These are phyloP conservation scores for Rhodotorula taiwanensis DNA, from an alignment of 768 basidiomycete genomes.

Conservation along the genomic window DNA sequence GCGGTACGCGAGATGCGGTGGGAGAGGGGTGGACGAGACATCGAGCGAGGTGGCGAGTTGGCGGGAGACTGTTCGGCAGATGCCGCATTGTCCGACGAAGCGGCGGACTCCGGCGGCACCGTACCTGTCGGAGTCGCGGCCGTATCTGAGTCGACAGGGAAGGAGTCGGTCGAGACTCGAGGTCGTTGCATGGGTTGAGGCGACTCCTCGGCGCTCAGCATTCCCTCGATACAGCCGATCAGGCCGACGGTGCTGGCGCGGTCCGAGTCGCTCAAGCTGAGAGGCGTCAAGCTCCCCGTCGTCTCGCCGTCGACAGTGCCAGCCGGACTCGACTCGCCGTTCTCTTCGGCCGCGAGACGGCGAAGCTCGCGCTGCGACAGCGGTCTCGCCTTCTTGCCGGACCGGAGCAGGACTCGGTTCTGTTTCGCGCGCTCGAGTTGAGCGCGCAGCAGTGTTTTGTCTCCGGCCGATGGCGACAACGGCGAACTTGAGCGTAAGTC, in stretches of 20 bases:
- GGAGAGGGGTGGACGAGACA: not conserved
- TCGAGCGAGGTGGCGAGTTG: not conserved
- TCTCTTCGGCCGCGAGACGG: not conserved
- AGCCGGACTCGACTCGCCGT: not conserved
- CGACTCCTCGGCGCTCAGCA: not conserved
- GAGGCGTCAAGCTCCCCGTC: too few species aligned
- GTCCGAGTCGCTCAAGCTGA: not conserved
- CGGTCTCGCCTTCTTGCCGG: not conserved
- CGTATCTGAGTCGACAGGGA: not conserved
- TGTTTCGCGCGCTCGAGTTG: not conserved
- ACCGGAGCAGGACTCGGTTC: not conserved
- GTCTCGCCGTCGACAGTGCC: not conserved
- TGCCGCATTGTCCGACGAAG: too few species aligned
- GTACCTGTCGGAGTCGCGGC: too few species aligned
- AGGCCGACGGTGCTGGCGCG: not conserved
- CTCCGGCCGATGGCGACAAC: not conserved
- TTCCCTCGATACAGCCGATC: not conserved
- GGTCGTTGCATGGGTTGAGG: too few species aligned
- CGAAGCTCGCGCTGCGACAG: not conserved
- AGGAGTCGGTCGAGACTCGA: not conserved
- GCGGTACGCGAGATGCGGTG: not conserved
- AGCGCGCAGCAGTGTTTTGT: not conserved
- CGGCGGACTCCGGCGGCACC: not conserved
- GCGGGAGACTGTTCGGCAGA: too few species aligned
- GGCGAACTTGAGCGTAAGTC: constrained; percentile 1